Base-by-base conservation (phyloP, 1,284 basidiomycete species). In the Microbotryomycetes sp. region DNA sequence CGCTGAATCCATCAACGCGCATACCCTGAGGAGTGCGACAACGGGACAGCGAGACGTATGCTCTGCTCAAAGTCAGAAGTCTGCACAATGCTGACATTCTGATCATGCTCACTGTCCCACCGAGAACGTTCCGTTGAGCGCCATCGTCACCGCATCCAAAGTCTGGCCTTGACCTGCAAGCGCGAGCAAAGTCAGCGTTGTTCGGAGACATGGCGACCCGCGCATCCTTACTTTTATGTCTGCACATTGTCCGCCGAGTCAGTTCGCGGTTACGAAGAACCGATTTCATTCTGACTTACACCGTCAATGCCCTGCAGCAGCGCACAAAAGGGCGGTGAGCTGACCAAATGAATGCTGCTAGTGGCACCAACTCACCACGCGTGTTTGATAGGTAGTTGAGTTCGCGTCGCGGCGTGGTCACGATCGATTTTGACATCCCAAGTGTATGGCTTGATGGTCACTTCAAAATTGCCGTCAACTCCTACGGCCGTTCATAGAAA, bases 381-480 rank as follows among this genome's bases (percentile, higher is more conserved):
- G 18, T 70, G 56, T 13, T 57, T 52, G 3, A 71, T 50, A 13
- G 70, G 70, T 2, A 71, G 50, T 49, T 71, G 70, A 18, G 70
- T 68, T 15, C 70, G 51, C 7, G 58, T 63, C 16, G 70, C 63
- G 5, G 59, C 59, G 46, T 67, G 63, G 3, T 57, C 26, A 31
- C 58, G 50, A 55, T 71, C 70, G 41, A 71, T 52, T 41, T 70
- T 66, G 35, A 71, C 59, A 21, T 55, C 62, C 70, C 70, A 70
- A n/a, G 61, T 59, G 27, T 66, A 59, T 4, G 69, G 69, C 24
- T 54, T 28, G 21, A 70, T 54, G 31, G 65, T 45, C 4, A 61
- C 61, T 64, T 29, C 6, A 21, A n/a, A n/a, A n/a, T n/a, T n/a
- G n/a, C n/a, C 2, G 26, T 56, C 41, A 45, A 24, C 3, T 18